phyloP scores from a whole-genome alignment of 345 rosid genomes.

The Psidium friedrichsthalianum region DNA sequence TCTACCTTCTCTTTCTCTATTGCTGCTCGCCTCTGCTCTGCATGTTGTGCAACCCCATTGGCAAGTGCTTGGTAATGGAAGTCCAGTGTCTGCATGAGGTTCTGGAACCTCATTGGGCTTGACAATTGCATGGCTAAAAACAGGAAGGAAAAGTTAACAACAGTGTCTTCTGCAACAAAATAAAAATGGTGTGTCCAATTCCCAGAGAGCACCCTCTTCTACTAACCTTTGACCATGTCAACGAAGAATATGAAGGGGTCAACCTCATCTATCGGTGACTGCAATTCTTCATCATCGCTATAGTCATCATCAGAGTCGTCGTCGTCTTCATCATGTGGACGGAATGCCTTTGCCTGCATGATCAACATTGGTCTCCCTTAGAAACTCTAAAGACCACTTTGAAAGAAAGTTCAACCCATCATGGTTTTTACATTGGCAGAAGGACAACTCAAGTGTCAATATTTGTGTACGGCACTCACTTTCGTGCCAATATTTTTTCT shows the following conservation, averaged over 20 bases:
- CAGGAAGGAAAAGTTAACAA: background rate
- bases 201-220: background rate
- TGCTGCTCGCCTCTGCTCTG: constrained; percentile 84
- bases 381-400: background rate
- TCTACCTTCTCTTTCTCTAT: constrained; percentile 84
- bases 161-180: background rate
- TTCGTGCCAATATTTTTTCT: too few species aligned
- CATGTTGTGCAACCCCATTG: constrained; percentile 82
- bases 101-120: constrained; percentile 75
- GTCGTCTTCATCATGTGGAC: constrained; percentile 48
- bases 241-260: constrained; percentile 93
- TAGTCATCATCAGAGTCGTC: constrained; percentile 87
- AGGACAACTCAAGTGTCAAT: too few species aligned
- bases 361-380: background rate
- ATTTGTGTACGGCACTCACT: too few species aligned
- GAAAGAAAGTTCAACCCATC: background rate
- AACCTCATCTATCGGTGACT: constrained; percentile 93
- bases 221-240: constrained; percentile 74
- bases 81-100: constrained; percentile 72
- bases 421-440: background rate
- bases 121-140: constrained; percentile 62
- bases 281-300: constrained; percentile 88
- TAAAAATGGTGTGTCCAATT: background rate
- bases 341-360: constrained; percentile 62
- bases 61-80: constrained; percentile 83